Conservation (phyloP, 2,329 filamentous ascomycete genomes). For the Trichoderma sp. region DNA sequence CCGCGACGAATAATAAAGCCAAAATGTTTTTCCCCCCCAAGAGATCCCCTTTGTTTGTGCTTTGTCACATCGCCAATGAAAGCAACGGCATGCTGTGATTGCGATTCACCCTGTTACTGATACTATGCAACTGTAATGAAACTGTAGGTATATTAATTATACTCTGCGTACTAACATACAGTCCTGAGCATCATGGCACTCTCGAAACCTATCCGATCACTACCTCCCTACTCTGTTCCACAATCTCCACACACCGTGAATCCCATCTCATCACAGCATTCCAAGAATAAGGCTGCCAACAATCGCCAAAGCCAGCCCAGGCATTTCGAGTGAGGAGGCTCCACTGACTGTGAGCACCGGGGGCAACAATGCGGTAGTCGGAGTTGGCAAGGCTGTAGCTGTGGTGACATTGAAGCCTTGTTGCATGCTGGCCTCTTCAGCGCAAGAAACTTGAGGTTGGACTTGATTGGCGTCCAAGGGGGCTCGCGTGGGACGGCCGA, state of each 20-base stretch:
- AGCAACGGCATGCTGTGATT: not conserved
- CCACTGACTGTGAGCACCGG: conserved; percentile 24
- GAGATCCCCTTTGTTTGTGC: not conserved
- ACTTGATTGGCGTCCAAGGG: not conserved
- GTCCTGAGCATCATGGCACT: not conserved
- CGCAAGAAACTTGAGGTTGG: not conserved
- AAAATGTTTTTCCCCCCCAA: not conserved
- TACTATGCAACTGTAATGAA: not conserved
- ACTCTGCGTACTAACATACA: not conserved
- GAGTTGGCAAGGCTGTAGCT: not conserved
- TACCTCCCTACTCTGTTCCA: not conserved
- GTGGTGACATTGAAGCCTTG: not conserved
- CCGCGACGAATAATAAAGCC: not conserved
- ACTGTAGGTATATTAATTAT: conserved; percentile 1
- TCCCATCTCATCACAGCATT: conserved; percentile 27
- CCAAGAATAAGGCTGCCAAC: conserved; percentile 32
- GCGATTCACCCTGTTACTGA: not conserved
- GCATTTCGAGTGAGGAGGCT: conserved; percentile 29
- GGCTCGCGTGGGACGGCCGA: conserved; percentile 21
- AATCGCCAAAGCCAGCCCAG: conserved; percentile 28
- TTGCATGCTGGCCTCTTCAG: not conserved
- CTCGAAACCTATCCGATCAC: not conserved
- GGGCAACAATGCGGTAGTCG: not conserved
- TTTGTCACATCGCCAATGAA: not conserved
- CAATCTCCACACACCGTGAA: not conserved